Conservation (phyloP, 1,284 basidiomycete species). For the Phenoliferia sp. region DNA sequence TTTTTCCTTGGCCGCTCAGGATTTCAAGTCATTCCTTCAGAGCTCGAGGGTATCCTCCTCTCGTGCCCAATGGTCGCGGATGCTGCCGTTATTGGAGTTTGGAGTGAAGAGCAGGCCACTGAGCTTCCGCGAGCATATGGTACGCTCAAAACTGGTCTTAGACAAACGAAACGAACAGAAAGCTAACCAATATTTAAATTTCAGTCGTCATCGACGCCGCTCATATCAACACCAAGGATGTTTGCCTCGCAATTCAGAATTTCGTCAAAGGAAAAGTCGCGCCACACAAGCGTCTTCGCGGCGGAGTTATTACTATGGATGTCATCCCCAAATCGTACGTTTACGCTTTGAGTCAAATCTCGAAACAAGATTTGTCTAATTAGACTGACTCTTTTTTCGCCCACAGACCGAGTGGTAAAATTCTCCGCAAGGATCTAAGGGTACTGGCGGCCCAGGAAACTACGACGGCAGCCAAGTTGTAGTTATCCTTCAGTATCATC, state of each 20-base stretch:
- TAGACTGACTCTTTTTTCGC: not conserved
- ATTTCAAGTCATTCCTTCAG: constrained; percentile 27
- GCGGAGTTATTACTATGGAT: constrained; percentile 47
- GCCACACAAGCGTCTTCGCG: constrained; percentile 47
- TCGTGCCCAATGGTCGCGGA: constrained; percentile 22
- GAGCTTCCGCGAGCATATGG: constrained; percentile 29
- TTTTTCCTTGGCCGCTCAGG: not conserved
- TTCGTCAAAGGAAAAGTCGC: constrained; percentile 36
- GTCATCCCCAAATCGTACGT: constrained; percentile 47
- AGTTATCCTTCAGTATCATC: too few relatives aligned
- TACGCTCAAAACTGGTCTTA: constrained; percentile 1
- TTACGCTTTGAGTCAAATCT: constrained; percentile 8
- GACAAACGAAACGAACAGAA: too few relatives aligned
- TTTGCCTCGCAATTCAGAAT: constrained; percentile 12
- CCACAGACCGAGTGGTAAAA: constrained; percentile 39
- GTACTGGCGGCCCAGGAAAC: constrained; percentile 33
- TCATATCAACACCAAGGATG: constrained; percentile 10
- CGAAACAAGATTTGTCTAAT: not conserved
- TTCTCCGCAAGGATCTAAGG: constrained; percentile 45
- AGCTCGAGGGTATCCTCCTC: constrained; percentile 28
- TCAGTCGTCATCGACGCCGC: constrained; percentile 21
- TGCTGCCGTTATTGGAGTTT: constrained; percentile 32
- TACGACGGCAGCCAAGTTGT: constrained; percentile 34
- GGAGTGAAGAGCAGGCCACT: constrained; percentile 24
- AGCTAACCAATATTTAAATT: not conserved